Conservation (phyloP, 768 basidiomycete species). For the Leucocoprinus leucothites region DNA sequence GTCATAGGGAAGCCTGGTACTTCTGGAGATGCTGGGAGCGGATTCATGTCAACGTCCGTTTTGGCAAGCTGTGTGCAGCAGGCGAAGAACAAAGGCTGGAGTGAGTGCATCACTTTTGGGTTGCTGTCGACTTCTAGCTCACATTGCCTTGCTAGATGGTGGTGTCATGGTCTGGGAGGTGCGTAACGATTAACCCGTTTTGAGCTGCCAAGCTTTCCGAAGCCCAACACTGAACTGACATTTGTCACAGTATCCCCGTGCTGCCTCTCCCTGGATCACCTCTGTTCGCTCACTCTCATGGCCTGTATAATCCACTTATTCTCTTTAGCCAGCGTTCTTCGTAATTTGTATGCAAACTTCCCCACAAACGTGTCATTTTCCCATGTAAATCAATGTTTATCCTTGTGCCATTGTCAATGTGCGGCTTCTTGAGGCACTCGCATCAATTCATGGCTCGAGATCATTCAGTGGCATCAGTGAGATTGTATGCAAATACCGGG, state of each 20-base stretch:
- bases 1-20: constrained; percentile 74
- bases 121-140: not conserved
- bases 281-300: constrained; percentile 27
- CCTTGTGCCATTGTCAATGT: too few relatives aligned
- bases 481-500: too few relatives aligned
- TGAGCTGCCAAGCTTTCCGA: too few relatives aligned
- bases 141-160: constrained; percentile 21
- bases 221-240: not conserved
- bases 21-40: constrained; percentile 49
- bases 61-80: constrained; percentile 58
- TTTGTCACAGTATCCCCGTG: constrained; percentile 24
- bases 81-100: constrained; percentile 66
- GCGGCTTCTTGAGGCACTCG: too few relatives aligned
- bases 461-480: too few relatives aligned
- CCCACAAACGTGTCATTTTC: too few relatives aligned
- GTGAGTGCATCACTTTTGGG: constrained; percentile 35
- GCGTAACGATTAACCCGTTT: too few relatives aligned
- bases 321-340: too few relatives aligned
- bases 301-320: constrained; percentile 28
- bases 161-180: constrained; percentile 34
- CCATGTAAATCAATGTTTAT: too few relatives aligned
- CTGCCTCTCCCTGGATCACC: constrained; percentile 32
- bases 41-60: constrained; percentile 56
- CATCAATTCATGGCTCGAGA: too few relatives aligned
- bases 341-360: too few relatives aligned